A percentile compares a stretch with the other conserved stretches of the same genome.
Evolutionary conservation across 768 basidiomycete species (phyloP).

Genomic region (Mycena galopus): DNA sequence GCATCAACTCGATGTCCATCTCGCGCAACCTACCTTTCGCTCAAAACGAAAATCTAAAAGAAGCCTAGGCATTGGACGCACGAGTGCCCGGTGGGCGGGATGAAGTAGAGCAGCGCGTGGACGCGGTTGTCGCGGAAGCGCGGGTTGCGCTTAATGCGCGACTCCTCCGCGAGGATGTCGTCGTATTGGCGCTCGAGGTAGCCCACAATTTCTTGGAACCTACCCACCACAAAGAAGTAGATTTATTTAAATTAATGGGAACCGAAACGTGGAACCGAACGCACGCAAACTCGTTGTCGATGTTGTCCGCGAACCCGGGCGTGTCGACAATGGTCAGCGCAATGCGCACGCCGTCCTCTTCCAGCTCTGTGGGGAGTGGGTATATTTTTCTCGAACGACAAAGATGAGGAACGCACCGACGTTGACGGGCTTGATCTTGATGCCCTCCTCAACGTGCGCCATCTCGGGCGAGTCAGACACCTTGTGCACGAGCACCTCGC

Average conservation of each 20-base stretch:
- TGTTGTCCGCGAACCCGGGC: conserved; percentile 98
- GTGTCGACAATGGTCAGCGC: conserved; percentile 98
- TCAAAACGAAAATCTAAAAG: neutral
- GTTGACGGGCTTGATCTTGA: conserved; percentile 94
- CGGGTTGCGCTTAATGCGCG: conserved; percentile 98
- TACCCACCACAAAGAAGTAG: conserved; percentile 45
- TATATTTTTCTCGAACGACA: neutral
- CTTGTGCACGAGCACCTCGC: conserved; percentile 91
- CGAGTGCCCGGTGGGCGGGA: conserved; percentile 98
- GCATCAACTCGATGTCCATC: conserved; percentile 99
- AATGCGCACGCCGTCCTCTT: conserved; percentile 98
- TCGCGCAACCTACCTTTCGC: conserved; percentile 77
- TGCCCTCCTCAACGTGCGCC: conserved; percentile 95
- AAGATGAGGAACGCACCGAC: conserved; percentile 73
- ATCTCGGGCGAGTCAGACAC: conserved; percentile 84
- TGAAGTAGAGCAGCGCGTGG: conserved; percentile 97
- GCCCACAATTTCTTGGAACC: conserved; percentile 97
- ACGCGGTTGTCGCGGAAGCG: conserved; percentile 98
- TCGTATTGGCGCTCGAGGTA: conserved; percentile 99
- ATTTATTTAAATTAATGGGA: neutral
- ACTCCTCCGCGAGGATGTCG: conserved; percentile 98
- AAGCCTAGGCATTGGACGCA: conserved; percentile 64
- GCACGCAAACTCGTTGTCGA: conserved; percentile 98
- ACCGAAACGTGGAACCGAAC: conserved; percentile 47
- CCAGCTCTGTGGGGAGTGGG: conserved; percentile 81